phyloP scores from a whole-genome alignment of 1,139 yeast genomes.

The Torulaspora pretoriensis region DNA sequence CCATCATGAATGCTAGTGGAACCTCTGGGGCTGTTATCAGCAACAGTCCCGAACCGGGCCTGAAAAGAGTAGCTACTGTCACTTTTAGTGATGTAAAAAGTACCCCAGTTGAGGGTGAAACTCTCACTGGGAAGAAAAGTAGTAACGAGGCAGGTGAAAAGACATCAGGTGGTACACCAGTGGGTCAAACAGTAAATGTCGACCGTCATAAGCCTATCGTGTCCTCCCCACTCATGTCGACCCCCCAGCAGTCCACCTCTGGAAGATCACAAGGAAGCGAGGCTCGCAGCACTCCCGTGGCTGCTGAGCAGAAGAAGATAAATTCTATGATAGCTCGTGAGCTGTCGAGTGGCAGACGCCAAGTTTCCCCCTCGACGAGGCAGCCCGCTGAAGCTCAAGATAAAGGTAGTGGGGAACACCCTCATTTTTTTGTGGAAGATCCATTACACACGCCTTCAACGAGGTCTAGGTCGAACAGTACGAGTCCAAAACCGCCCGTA shows the following conservation, averaged over 20 bases:
- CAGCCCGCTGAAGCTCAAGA: slow-evolving; percentile 4
- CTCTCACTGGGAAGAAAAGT: slow-evolving; percentile 56
- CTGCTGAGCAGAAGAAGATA: slow-evolving; percentile 12
- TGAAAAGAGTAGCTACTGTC: slow-evolving; percentile 37
- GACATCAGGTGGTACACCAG: neutral
- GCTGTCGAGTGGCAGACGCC: slow-evolving; percentile 4
- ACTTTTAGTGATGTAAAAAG: slow-evolving; percentile 33
- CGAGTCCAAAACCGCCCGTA: slow-evolving; percentile 31
- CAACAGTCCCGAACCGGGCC: slow-evolving; percentile 35
- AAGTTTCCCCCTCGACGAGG: slow-evolving; percentile 1
- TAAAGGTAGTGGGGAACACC: slow-evolving; percentile 49
- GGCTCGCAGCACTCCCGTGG: slow-evolving; percentile 3
- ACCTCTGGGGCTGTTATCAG: slow-evolving; percentile 37
- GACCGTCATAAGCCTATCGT: slow-evolving; percentile 14
- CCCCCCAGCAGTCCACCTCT: slow-evolving; percentile 6
- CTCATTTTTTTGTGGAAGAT: slow-evolving; percentile 76
- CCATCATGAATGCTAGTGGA: slow-evolving; percentile 36
- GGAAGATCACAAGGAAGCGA: slow-evolving; percentile 6
- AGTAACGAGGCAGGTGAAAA: slow-evolving; percentile 38
- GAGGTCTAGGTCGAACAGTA: slow-evolving; percentile 38
- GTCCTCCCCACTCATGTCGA: slow-evolving; percentile 12
- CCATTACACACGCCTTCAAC: slow-evolving; percentile 46
- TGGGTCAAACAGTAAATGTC: slow-evolving; percentile 1
- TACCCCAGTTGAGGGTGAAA: slow-evolving; percentile 28
- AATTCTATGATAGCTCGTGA: slow-evolving; percentile 10